These are phyloP conservation scores for Cladosporium sp. DNA, from an alignment of 2,329 filamentous ascomycete genomes.

Conservation along the genomic window DNA sequence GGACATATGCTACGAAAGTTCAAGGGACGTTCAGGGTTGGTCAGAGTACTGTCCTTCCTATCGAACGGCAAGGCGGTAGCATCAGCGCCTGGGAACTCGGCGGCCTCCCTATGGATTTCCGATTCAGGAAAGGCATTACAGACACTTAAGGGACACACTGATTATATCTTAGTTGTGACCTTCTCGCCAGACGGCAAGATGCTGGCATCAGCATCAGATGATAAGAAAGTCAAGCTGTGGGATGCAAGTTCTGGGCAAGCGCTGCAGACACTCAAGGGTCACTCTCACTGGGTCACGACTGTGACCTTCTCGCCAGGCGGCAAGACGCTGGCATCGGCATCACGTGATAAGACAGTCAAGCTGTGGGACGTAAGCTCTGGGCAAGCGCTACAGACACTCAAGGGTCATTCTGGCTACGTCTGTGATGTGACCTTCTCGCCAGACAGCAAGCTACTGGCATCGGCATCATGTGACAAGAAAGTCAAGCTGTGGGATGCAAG, in stretches of 20 bases:
- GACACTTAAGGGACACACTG: slow-evolving; percentile 4
- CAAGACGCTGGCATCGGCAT: background rate
- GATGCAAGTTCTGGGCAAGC: background rate
- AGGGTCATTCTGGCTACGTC: slow-evolving; percentile 7
- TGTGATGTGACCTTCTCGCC: slow-evolving; percentile 10
- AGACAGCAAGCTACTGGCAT: background rate
- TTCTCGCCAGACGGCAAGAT: slow-evolving; percentile 6
- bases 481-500: background rate
- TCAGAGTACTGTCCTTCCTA: slow-evolving; percentile 27
- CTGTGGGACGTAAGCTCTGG: background rate
- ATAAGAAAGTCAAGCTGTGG: background rate
- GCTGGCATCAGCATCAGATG: background rate
- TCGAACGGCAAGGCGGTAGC: slow-evolving; percentile 23
- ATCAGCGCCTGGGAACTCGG: slow-evolving; percentile 25
- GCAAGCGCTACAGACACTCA: background rate
- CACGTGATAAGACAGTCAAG: background rate
- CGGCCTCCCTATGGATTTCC: slow-evolving; percentile 26
- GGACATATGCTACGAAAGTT: slow-evolving; percentile 13
- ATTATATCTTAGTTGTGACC: background rate
- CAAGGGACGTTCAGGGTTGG: slow-evolving; percentile 19
- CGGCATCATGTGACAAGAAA: background rate
- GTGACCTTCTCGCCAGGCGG: background rate
- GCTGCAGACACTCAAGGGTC: background rate
- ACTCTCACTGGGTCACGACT: background rate
- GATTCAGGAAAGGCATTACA: background rate